phyloP scores from a whole-genome alignment of 768 basidiomycete genomes.

The Mrakia blollopis region DNA sequence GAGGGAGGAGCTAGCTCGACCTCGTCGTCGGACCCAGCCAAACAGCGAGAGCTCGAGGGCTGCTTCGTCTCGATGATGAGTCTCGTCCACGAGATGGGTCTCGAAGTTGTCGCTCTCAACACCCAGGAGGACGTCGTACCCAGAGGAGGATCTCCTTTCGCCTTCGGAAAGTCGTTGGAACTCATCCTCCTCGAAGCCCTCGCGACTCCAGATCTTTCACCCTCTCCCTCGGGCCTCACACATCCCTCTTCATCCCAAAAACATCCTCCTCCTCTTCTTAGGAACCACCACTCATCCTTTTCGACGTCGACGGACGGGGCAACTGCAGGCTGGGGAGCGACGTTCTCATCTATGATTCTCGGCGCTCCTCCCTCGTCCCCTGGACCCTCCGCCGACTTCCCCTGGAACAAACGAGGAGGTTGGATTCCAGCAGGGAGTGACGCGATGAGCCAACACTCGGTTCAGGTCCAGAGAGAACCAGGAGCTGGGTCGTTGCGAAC shows the following conservation, averaged over 20 bases:
- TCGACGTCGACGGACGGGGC: background rate
- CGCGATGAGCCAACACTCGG: background rate
- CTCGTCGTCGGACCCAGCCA: background rate
- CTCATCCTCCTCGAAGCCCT: background rate
- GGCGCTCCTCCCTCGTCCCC: background rate
- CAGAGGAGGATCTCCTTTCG: background rate
- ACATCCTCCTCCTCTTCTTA: background rate
- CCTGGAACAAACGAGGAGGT: background rate
- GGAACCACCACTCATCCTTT: background rate
- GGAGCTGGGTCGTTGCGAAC: background rate
- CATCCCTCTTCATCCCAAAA: background rate
- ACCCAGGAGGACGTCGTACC: background rate
- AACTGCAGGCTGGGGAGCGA: background rate
- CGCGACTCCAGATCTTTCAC: background rate
- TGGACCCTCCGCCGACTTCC: constrained; percentile 3
- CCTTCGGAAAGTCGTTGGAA: background rate
- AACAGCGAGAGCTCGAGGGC: background rate
- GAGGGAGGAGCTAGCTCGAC: background rate
- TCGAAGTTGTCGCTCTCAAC: background rate
- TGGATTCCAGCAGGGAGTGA: background rate
- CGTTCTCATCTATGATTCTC: background rate
- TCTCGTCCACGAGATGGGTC: background rate
- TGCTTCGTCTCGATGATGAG: constrained; percentile 4
- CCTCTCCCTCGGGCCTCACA: background rate
- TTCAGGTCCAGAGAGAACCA: background rate